Evolutionary conservation across 164 flowering plant species (phyloP).

Genomic region (Vitis rupestris): DNA sequence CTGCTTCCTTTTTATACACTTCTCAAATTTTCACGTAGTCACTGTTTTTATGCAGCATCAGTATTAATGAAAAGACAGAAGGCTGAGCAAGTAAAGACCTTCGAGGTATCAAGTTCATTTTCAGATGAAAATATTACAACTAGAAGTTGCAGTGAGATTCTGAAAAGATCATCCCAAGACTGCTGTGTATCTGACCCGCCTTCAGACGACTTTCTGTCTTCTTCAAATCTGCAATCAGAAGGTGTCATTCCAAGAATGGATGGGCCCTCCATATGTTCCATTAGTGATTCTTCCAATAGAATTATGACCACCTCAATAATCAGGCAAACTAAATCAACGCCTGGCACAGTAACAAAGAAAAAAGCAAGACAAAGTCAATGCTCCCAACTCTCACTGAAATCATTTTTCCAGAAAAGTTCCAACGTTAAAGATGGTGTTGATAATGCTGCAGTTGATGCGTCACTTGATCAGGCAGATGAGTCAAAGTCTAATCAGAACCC

Average conservation of each 20-base stretch:
- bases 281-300: constrained; percentile 13
- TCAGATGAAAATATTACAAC: constrained; percentile 16
- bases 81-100: constrained; percentile 23
- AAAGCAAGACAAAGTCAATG: constrained; percentile 38
- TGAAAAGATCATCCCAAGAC: constrained; percentile 18
- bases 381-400: constrained; percentile 71
- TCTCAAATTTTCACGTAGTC: constrained; percentile 2
- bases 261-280: background rate
- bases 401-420: constrained; percentile 65
- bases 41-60: constrained; percentile 50
- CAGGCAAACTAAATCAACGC: constrained; percentile 12
- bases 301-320: constrained; percentile 4
- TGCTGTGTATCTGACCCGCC: constrained; percentile 9
- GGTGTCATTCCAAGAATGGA: constrained; percentile 8
- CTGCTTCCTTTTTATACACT: background rate
- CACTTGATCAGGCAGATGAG: constrained; percentile 22
- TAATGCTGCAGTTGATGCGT: constrained; percentile 8
- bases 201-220: constrained; percentile 10
- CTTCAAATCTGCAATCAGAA: constrained; percentile 17
- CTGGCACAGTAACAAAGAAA: constrained; percentile 37
- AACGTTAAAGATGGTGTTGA: constrained; percentile 14
- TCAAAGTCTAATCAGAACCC: constrained; percentile 14
- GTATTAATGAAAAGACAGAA: constrained; percentile 58
- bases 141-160: constrained; percentile 21
- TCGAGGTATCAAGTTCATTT: constrained; percentile 19